Base-by-base conservation (phyloP, 257 asterid genomes). In the Prunella vulgaris region DNA sequence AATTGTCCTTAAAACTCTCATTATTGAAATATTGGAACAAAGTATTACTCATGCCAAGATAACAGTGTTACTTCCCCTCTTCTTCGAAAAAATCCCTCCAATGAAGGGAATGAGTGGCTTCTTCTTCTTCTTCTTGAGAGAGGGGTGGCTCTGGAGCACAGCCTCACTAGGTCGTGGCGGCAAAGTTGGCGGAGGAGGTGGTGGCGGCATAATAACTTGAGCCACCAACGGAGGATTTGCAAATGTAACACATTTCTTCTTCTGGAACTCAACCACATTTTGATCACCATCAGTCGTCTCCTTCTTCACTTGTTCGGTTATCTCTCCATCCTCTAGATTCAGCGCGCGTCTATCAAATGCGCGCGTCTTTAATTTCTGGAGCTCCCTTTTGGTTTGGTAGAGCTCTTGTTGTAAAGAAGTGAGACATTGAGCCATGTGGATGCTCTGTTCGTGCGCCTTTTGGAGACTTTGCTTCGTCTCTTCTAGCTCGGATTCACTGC, bases 401-500 rank as follows among this genome's bases (percentile, higher is more conserved):
- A 92, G 97, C 63, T 92, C 92, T 15, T 83, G 81, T 74, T 85
- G 93, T 56, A 90, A 66, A 0, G 90, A 78, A 10, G 90, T 78
- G 65, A 92, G 86, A 68, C 71, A 84, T 28, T 52, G 80, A 0
- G 90, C 90, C 96, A 90, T 80, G 60, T 74, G 73, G 71, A 72
- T 61, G 79, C 83, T 86, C 78, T 90, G 93, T 56, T 85, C 84
- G 10, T 72, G 73, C 2, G 93, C 93, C 73, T 78, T 88, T 78
- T 70, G 77, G 10, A 90, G 96, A 74, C 83, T 82, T 70, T 86
- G 90, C 76, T 79, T 92, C 13, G 96, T 86, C 74, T 80, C 90
- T 66, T 84, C 84, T 7, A 92, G 77, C 88, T 89, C 96, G 0
- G 70, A n/a, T 33, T 80, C 81, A 12, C 30, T 42, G 4, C 46